Evolutionary conservation across 345 rosid species (phyloP), one percentile per base, ranked within the genome.

Genomic region (Draba incana): DNA sequence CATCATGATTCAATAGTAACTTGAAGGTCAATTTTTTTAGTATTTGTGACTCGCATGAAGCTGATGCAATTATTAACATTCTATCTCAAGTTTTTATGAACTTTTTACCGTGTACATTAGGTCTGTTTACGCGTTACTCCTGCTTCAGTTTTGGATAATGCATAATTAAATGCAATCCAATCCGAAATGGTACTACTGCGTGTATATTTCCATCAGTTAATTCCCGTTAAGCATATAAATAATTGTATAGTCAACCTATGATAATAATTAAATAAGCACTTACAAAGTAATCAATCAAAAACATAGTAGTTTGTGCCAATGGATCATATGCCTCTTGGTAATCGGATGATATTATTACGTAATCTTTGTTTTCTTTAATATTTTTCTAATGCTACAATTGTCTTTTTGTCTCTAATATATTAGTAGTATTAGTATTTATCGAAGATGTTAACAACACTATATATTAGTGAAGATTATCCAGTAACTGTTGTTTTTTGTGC

Each of bases 31-130:
- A 59, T 5, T 51, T 41, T 66, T 42, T 13, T 45, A 57, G 38
- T 30, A 33, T 58, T 47, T 66, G 67, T 73, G 28, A 73, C 67
- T 73, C 71, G 77, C 77, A 66, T 74, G 77, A 59, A 52, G 66
- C 35, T 59, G 57, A 74, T 74, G 72, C 72, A 74, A 66, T 74
- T 59, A 73, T 66, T 58, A 62, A 24, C 67, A 50, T 58, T 51
- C 56, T 50, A 20, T 51, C 61, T 44, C 61, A 5, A 43, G 52
- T 57, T 65, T 64, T 66, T 2, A 24, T 15, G 61, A 58, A 27
- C 67, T 49, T 64, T 24, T 72, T 33, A 33, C 37, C 6, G 37
- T 33, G 8, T 33, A 33, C 37, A 33, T 6, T 33, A 33, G 37
- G 37, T 33, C 37, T 6, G 8, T 33, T 33, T 33, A 15, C 14